A percentile compares a stretch with the other conserved stretches of the same genome.
phyloP scores from a whole-genome alignment of 2,329 filamentous ascomycete genomes.

The Fusarium multiceps region DNA sequence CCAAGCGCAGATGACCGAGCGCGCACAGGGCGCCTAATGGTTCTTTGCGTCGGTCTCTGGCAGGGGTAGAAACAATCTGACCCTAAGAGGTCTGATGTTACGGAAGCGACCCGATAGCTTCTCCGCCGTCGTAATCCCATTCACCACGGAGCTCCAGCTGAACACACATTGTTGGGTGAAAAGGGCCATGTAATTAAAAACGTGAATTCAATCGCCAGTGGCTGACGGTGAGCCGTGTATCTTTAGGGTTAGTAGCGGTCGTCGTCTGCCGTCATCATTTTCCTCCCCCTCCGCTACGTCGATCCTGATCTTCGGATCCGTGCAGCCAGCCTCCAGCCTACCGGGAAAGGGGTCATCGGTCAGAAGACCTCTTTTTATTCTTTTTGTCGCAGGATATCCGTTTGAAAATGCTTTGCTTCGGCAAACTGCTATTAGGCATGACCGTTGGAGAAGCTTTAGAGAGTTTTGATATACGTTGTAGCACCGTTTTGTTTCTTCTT shows the following conservation, averaged over 20 bases:
- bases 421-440: conserved; percentile 1
- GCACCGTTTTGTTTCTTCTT: neutral
- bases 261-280: conserved; percentile 40
- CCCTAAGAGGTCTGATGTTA: conserved; percentile 10
- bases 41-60: conserved; percentile 18
- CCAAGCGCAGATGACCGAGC: conserved; percentile 48
- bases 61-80: conserved; percentile 19
- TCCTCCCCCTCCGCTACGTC: conserved; percentile 36
- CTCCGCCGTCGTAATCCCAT: conserved; percentile 17
- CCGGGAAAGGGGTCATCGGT: conserved; percentile 40
- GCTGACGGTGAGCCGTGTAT: conserved; percentile 36
- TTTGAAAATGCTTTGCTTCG: conserved; percentile 15
- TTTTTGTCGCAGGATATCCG: conserved; percentile 16
- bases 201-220: conserved; percentile 5
- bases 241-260: conserved; percentile 26
- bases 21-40: conserved; percentile 44
- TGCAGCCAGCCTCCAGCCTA: conserved; percentile 39
- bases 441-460: conserved; percentile 6
- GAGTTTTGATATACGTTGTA: conserved; percentile 2
- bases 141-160: conserved; percentile 7
- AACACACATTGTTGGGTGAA: neutral
- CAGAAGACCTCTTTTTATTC: conserved; percentile 27
- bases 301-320: conserved; percentile 47
- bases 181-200: conserved; percentile 13
- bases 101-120: conserved; percentile 40